A percentile compares a stretch with the other conserved stretches of the same genome.
phyloP scores from a whole-genome alignment of 2,329 filamentous ascomycete species.

The Ceratocystis alfenasii region DNA sequence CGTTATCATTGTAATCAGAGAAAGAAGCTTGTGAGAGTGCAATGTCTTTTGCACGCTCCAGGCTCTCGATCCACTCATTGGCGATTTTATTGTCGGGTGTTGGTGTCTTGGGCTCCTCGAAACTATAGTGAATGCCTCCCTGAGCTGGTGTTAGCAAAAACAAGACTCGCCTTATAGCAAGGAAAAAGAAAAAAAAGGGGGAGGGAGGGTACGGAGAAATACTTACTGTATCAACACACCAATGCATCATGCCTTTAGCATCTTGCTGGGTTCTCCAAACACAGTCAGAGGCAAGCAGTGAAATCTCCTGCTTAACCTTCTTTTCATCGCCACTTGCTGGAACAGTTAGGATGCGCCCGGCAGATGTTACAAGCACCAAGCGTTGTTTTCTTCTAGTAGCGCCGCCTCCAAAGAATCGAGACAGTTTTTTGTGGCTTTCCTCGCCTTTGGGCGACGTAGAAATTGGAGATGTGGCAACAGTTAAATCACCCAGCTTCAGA shows the following conservation, averaged over 20 bases:
- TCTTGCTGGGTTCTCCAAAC: slow-evolving; percentile 71
- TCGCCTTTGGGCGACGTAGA: slow-evolving; percentile 57
- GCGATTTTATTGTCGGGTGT: slow-evolving; percentile 47
- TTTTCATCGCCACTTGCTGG: slow-evolving; percentile 92
- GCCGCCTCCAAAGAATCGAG: slow-evolving; percentile 83
- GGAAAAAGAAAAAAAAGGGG: not conserved
- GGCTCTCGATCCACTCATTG: slow-evolving; percentile 82
- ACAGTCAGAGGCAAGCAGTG: slow-evolving; percentile 63
- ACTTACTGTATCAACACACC: slow-evolving; percentile 89
- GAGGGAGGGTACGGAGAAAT: not conserved
- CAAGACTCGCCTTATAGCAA: not conserved
- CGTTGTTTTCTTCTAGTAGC: slow-evolving; percentile 87
- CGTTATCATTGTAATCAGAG: slow-evolving; percentile 54
- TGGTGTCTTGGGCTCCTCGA: slow-evolving; percentile 76
- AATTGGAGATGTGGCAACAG: slow-evolving; percentile 68
- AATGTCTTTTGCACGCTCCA: slow-evolving; percentile 77
- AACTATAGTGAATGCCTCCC: slow-evolving; percentile 82
- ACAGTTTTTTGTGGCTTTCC: slow-evolving; percentile 74
- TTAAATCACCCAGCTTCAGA: slow-evolving; percentile 79
- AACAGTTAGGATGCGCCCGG: slow-evolving; percentile 77
- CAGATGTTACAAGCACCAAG: slow-evolving; percentile 88
- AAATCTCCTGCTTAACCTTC: slow-evolving; percentile 83
- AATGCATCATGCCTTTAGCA: slow-evolving; percentile 74
- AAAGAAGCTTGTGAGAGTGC: slow-evolving; percentile 58
- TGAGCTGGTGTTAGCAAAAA: slow-evolving; percentile 30